Base-by-base conservation (phyloP, 192 early-diverging fungal genomes). In the Backusella morwellensis region DNA sequence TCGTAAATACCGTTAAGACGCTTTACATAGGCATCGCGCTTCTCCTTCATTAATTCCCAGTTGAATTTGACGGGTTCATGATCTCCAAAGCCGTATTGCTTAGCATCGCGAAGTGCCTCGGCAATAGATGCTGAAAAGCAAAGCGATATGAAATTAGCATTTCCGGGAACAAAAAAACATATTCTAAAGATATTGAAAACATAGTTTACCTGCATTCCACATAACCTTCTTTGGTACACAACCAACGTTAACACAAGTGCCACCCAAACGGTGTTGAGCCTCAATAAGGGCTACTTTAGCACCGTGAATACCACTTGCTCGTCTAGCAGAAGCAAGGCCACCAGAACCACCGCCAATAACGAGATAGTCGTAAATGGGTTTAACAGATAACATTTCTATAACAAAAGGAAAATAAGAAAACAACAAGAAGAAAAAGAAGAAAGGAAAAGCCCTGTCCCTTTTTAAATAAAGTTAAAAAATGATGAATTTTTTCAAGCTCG, bases 1-100 rank as follows among this genome's bases (percentile, higher is more conserved):
- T 91, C 93, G 86, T 99, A 99, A 82, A 99, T 99, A 26, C 94
- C 93, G 84, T 99, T 99, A 21, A 99, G 88, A 47, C 98, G 96
- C 85, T 91, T 87, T 47, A 99, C 94, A 85, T 99, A 99, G 6
- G 94, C 96, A 80, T 99, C 98, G 47, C 98, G 92, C 86, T 96
- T 96, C 38, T 89, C 63, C 86, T 98, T 98, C 74, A 99, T 81
- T 17, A 83, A 73, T 6, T 84, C 80, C 96, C 96, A 98, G 84
- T 93, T 82, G 78, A 98, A 95, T 77, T 23, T 79, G 36, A 86
- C 73, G 23, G 77, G 66, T 17, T 84, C 88, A 42, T 78, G 66
- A 4, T 92, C 85, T 59, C 88, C 89, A 85, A 97, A 97, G 8
- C 98, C 98, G 80, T 98, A 99, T 72, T 91, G 88, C 77, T 91